Evolutionary conservation across 2,329 filamentous ascomycete genomes (phyloP).

Genomic region (Cryphonectria carpinicola): DNA sequence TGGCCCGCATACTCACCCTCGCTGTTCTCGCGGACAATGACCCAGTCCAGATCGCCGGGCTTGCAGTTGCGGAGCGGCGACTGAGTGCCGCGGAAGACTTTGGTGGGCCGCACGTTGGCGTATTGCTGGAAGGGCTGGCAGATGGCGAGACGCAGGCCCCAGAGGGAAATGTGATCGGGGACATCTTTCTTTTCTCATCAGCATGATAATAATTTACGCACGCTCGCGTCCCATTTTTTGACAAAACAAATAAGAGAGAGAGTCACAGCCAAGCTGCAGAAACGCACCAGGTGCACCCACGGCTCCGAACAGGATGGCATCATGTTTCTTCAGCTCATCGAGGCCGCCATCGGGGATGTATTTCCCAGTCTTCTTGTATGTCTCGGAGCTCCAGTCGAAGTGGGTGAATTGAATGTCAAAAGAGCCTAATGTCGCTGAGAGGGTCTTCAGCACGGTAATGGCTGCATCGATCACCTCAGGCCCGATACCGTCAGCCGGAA

Average conservation of each 20-base stretch:
- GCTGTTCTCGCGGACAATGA: slow-evolving; percentile 68
- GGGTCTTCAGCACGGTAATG: slow-evolving; percentile 61
- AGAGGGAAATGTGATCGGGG: slow-evolving; percentile 69
- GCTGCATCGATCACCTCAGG: slow-evolving; percentile 64
- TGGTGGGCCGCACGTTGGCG: slow-evolving; percentile 66
- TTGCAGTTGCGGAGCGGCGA: slow-evolving; percentile 56
- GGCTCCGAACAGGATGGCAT: slow-evolving; percentile 39
- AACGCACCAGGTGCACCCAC: slow-evolving; percentile 36
- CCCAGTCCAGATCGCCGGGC: slow-evolving; percentile 63
- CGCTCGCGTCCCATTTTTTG: neutral
- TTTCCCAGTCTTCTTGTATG: slow-evolving; percentile 66
- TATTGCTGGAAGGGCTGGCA: slow-evolving; percentile 68
- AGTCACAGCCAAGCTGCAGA: neutral
- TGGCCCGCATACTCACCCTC: slow-evolving; percentile 69
- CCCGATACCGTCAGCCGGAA: slow-evolving; percentile 68
- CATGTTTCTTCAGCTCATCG: slow-evolving; percentile 49
- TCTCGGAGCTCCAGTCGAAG: slow-evolving; percentile 71
- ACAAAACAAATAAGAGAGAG: neutral
- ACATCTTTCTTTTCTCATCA: slow-evolving; percentile 46
- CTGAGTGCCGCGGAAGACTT: slow-evolving; percentile 59
- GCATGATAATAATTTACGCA: neutral
- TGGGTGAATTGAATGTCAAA: slow-evolving; percentile 64
- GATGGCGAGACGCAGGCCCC: slow-evolving; percentile 66
- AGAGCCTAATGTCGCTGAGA: slow-evolving; percentile 54
- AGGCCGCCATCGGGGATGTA: slow-evolving; percentile 67